Evolutionary conservation across 108 stramenopile genomes (phyloP), one percentile per base, ranked within the genome.

Genomic region (Discostella stelligeroides): DNA sequence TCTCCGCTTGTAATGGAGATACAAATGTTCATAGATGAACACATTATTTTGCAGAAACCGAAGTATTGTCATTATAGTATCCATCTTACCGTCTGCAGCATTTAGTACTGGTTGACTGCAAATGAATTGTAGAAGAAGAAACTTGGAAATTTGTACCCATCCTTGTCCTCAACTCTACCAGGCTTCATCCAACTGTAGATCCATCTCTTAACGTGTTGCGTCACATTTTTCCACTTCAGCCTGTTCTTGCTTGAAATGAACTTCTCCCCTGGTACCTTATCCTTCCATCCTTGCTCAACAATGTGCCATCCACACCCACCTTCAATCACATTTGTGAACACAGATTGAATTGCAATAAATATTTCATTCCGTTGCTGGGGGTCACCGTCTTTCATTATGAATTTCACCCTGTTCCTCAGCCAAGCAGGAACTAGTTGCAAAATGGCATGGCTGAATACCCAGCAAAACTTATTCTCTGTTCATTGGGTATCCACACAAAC

Each of bases 181-280:
- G 53, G 67, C n/a, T 23, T 39, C 53, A 68, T 68, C 67, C 67
- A 68, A 23, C 27, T 41, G 67, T 68, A 68, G 5, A 68, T 68
- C 67, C 67, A 68, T 24, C 30, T 55, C 24, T 68, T 30, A 41
- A 68, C 42, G 2, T 27, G 10, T 11, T 54, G 13, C 8, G 56
- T 9, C 5, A 68, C 8, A 2, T 1, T 13, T n/a, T 1, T 40
- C 67, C 67, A 68, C 4, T 25, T 39, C 18, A 37, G 14, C 14
- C 27, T 48, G 21, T 68, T 56, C 11, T 18, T 11, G 13, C 12
- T 62, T 20, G 41, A 24, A 3, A 42, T 6, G 24, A 10, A 12
- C 42, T 18, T 27, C n/a, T 17, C 8, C 28, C 7, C 11, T 10
- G 30, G 30, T 25, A 58, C 60, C 42, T 23, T 1, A 18, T 13